phyloP scores from a whole-genome alignment of 2,329 filamentous ascomycete genomes.

The Chaetothyriales sp. region DNA sequence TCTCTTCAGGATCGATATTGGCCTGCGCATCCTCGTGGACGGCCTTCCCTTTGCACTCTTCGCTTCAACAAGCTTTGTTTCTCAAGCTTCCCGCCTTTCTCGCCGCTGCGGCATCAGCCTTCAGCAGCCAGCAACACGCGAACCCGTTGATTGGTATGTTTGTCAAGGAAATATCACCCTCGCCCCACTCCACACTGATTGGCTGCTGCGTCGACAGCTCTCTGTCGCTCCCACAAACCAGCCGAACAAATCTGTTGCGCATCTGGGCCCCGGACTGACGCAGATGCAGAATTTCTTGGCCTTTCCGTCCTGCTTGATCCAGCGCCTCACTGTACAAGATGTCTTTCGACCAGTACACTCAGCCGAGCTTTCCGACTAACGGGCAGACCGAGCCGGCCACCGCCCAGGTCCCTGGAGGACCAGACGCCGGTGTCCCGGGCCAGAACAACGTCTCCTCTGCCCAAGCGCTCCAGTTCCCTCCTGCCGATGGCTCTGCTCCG shows the following conservation, averaged over 20 bases:
- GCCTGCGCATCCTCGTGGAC: background rate
- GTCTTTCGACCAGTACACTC: constrained; percentile 53
- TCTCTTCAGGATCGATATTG: background rate
- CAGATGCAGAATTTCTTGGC: background rate
- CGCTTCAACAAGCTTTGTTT: background rate
- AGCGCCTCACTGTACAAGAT: constrained; percentile 28
- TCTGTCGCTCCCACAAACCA: no score
- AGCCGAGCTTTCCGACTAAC: constrained; percentile 39
- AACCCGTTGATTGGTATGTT: background rate
- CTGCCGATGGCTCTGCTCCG: constrained; percentile 31
- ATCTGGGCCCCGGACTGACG: background rate
- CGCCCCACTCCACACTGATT: background rate
- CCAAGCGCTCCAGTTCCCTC: constrained; percentile 38
- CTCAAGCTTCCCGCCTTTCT: background rate
- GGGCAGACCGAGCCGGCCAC: constrained; percentile 40
- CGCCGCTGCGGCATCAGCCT: background rate
- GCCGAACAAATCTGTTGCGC: background rate
- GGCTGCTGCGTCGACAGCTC: background rate
- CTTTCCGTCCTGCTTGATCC: background rate
- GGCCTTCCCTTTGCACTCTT: background rate
- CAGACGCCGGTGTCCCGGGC: constrained; percentile 36
- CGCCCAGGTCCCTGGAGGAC: constrained; percentile 31
- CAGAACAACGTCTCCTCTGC: constrained; percentile 28
- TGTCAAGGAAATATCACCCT: background rate
- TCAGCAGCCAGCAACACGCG: background rate